A percentile compares a stretch with the other conserved stretches of the same genome.
phyloP scores from a whole-genome alignment of 2,329 filamentous ascomycete species.

The Dactylellina leptospora region DNA sequence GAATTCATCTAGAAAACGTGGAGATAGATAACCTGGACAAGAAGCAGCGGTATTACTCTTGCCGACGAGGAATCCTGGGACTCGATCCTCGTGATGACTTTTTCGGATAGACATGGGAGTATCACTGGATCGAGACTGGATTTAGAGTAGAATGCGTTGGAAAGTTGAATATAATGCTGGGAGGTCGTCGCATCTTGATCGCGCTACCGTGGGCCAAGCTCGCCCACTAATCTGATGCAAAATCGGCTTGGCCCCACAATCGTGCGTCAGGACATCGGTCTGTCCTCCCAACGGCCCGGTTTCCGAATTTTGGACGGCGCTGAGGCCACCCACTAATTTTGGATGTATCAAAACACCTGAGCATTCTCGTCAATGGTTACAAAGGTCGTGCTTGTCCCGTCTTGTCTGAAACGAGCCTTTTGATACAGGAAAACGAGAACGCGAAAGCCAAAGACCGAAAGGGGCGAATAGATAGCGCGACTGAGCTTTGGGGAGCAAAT shows the following conservation, averaged over 20 bases:
- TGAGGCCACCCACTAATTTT: constrained; percentile 37
- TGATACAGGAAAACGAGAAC: not conserved
- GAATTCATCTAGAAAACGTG: constrained; percentile 52
- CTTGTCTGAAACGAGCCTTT: constrained; percentile 19
- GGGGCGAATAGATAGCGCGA: not conserved
- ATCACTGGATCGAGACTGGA: not conserved
- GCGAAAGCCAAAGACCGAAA: not conserved
- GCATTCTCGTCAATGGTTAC: not conserved
- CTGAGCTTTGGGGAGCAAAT: not conserved
- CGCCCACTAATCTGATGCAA: not conserved
- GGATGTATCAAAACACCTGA: constrained; percentile 47
- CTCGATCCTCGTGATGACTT: constrained; percentile 43
- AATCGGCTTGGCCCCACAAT: constrained; percentile 37
- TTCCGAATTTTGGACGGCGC: constrained; percentile 29
- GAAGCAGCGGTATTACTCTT: constrained; percentile 15
- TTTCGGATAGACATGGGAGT: constrained; percentile 1
- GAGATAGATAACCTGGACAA: constrained; percentile 20
- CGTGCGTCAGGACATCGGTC: constrained; percentile 29
- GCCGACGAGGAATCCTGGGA: constrained; percentile 9
- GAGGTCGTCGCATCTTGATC: constrained; percentile 17
- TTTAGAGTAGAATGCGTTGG: constrained; percentile 25
- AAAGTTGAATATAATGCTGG: constrained; percentile 21
- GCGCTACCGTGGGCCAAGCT: constrained; percentile 26
- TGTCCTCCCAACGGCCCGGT: constrained; percentile 45
- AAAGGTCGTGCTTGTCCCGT: constrained; percentile 11